Conservation (phyloP, 306 rosid genomes). For the Bauhinia variegata region DNA sequence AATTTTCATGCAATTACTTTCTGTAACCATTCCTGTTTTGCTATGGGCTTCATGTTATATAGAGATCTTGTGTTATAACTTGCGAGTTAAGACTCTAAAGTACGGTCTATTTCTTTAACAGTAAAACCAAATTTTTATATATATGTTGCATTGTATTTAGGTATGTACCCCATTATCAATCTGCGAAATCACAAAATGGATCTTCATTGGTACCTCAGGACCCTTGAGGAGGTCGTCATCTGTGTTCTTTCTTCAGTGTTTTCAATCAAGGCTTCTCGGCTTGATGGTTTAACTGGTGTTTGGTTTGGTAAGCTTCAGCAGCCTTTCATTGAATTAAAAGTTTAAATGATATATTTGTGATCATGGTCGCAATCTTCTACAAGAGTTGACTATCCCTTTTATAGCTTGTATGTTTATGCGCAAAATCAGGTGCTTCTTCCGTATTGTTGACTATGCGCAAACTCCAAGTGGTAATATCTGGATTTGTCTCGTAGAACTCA, state of each 20-base stretch:
- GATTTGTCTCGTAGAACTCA: neutral
- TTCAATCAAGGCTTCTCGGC: constrained; percentile 69
- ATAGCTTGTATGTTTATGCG: neutral
- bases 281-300: constrained; percentile 85
- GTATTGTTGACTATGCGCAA: too few species aligned
- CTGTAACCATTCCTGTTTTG: too few species aligned
- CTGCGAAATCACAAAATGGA: constrained; percentile 82
- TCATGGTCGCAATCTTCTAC: neutral
- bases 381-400: neutral
- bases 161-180: constrained; percentile 85
- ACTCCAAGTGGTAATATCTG: too few species aligned
- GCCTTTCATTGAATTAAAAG: neutral
- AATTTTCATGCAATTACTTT: neutral
- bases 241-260: constrained; percentile 71
- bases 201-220: constrained; percentile 90
- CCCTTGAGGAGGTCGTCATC: constrained; percentile 81
- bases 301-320: constrained; percentile 68
- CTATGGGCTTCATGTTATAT: too few species aligned
- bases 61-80: neutral
- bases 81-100: too few species aligned
- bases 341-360: neutral
- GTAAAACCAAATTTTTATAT: neutral
- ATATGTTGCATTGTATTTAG: constrained; percentile 57
- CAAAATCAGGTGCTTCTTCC: too few species aligned
- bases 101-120: neutral